Evolutionary conservation across 495 filamentous ascomycete genomes (phyloP).

Genomic region (Sabuloglossum arenarium): DNA sequence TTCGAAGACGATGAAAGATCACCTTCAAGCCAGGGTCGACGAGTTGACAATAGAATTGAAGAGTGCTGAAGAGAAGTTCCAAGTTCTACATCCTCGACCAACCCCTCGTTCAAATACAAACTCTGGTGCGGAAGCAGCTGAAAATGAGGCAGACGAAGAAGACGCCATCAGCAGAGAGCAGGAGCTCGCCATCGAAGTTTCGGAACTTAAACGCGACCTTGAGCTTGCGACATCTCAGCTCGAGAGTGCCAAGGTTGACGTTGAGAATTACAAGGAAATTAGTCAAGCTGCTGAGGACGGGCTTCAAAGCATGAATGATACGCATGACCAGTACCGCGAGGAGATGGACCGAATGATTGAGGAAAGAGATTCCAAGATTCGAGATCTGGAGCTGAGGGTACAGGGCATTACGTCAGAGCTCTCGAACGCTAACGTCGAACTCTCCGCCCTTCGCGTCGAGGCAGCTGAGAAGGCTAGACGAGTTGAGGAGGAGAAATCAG

Average conservation of each 20-base stretch:
- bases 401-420: conserved; percentile 70
- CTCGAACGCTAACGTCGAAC: conserved; percentile 52
- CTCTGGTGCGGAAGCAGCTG: conserved; percentile 12
- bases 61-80: conserved; percentile 67
- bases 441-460: conserved; percentile 53
- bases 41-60: conserved; percentile 74
- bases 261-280: conserved; percentile 77
- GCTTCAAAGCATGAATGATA: conserved; percentile 52
- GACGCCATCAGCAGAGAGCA: conserved; percentile 52
- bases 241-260: conserved; percentile 53
- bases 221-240: conserved; percentile 50
- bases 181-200: conserved; percentile 60
- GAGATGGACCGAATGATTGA: conserved; percentile 56
- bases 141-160: conserved; percentile 24
- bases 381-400: conserved; percentile 57
- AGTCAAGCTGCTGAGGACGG: conserved; percentile 78
- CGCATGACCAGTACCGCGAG: conserved; percentile 65
- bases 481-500: conserved; percentile 58
- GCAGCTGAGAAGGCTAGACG: conserved; percentile 52
- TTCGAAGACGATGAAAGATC: conserved; percentile 66
- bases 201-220: conserved; percentile 64
- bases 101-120: conserved; percentile 30
- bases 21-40: conserved; percentile 68
- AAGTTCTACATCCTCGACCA: conserved; percentile 53
- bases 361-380: conserved; percentile 54